Base-by-base conservation (phyloP, 202 grass and related monocot species). In the Carex sylvatica region DNA sequence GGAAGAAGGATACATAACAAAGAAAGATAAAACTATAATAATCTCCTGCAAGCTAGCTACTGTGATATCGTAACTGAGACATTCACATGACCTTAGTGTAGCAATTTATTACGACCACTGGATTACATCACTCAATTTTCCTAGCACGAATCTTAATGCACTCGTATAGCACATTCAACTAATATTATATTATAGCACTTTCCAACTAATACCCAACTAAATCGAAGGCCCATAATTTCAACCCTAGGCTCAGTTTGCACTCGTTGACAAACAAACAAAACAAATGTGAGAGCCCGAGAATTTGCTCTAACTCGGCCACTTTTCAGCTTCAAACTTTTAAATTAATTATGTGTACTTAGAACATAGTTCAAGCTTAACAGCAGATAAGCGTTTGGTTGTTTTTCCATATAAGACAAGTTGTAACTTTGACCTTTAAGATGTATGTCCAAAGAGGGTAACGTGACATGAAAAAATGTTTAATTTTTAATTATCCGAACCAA, bases 191-290 rank as follows among this genome's bases (percentile, higher is more conserved):
- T 42, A 42, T 42, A 42, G 38, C 10, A 66, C 4, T 19, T 67
- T 36, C 14, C 15, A n/a, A n/a, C 15, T 38, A 69, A 69, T 14
- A 38, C 30, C 71, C 11, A 53, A 30, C 28, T 13, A 74, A 30
- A 53, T 22, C 46, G 28, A 54, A 30, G 71, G 71, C 47, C 71
- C 71, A 74, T 54, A 53, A 74, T 74, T 74, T 74, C 46, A 52
- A 52, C 22, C 70, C 44, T 74, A 28, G 71, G 12, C 47, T 74
- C 44, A 54, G 31, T 74, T 74, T 54, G 12, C 9, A 9, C 13
- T 31, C 44, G 16, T 4, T 52, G 44, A 74, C 47, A 52, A 51
- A 54, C 68, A 23, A 71, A 30, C 1, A 74, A 74, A 74, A 74
- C 22, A 74, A 74, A 30, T 53, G 22, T 18, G 2, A 52, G 13